These are phyloP conservation scores for Aspergillus floridensis DNA, from an alignment of 2,329 filamentous ascomycete species.

Conservation along the genomic window DNA sequence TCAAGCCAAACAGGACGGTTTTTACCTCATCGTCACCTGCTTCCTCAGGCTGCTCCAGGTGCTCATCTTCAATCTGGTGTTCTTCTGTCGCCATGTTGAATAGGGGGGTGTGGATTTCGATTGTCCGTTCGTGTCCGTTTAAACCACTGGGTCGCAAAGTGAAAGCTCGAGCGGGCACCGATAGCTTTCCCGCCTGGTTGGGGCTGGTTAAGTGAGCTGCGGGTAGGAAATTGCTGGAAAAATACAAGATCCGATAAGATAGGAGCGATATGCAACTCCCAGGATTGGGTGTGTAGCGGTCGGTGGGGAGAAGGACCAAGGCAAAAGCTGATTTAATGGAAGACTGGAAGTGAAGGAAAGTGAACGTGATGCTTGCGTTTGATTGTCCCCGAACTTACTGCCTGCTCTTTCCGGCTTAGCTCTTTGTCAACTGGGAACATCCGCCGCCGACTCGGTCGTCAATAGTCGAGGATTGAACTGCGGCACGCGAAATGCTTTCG, in stretches of 20 bases:
- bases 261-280: not conserved
- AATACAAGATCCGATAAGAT: constrained; percentile 10
- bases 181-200: constrained; percentile 13
- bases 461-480: not conserved
- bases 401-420: constrained; percentile 30
- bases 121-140: not conserved
- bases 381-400: constrained; percentile 26
- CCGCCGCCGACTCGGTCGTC: not conserved
- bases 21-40: constrained; percentile 47
- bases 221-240: constrained; percentile 18
- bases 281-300: constrained; percentile 5
- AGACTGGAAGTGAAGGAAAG: constrained; percentile 13
- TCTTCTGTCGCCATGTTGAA: constrained; percentile 37
- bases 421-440: constrained; percentile 20
- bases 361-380: constrained; percentile 22
- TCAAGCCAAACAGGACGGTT: constrained; percentile 3
- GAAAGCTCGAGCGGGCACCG: constrained; percentile 18
- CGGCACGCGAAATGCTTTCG: not conserved
- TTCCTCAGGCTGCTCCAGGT: constrained; percentile 39
- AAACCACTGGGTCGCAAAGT: constrained; percentile 7
- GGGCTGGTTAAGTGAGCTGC: constrained; percentile 12
- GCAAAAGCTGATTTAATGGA: constrained; percentile 11
- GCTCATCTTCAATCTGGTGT: constrained; percentile 38
- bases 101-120: not conserved
- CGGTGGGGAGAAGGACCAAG: constrained; percentile 4